Evolutionary conservation across 805 yeast genomes (phyloP), one percentile per base, ranked within the genome.

Genomic region (Diddensiella caesifluorescens): DNA sequence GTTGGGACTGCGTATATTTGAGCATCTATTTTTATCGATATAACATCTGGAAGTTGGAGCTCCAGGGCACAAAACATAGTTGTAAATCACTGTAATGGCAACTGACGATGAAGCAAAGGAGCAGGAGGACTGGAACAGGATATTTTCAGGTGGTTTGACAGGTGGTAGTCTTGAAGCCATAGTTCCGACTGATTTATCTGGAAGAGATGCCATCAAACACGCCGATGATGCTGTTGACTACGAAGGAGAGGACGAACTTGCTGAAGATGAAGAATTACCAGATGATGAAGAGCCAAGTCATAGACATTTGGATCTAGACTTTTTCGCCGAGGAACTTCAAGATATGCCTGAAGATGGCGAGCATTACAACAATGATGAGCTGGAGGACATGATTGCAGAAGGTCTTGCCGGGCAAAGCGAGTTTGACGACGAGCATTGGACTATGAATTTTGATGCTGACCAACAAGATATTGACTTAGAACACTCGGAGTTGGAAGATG

Each of bases 201-300:
- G 68, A 4, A 73, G 66, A 23, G 80, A 75, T 15, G 65, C 74
- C 61, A 66, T 84, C 2, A 71, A 73, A 41, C 97, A 89, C 61
- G 89, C 92, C 1, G 95, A 77, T 4, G 90, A 89, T 60, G 98
- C 98, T 6, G 69, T 88, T 23, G 97, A 90, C 61, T 90, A 84
- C 59, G 96, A 86, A 56, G 95, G 86, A 59, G 94, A 85, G 55
- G 97, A 89, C 51, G 97, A 89, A 61, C 67, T 89, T 37, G 97
- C 97, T 0, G 97, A 89, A 19, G 96, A 89, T 35, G 95, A 85
- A 42, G 70, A 63, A 20, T 7, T 29, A 6, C 49, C 39, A 4
- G 59, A 50, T 19, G 69, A 56, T n/a, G 64, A 57, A 16, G 42
- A 35, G 10, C 41, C 35, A 4, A 13, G 5, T 9, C 12, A 13